Conservation (phyloP, 306 rosid species). For the Sechiopsis laciniata region DNA sequence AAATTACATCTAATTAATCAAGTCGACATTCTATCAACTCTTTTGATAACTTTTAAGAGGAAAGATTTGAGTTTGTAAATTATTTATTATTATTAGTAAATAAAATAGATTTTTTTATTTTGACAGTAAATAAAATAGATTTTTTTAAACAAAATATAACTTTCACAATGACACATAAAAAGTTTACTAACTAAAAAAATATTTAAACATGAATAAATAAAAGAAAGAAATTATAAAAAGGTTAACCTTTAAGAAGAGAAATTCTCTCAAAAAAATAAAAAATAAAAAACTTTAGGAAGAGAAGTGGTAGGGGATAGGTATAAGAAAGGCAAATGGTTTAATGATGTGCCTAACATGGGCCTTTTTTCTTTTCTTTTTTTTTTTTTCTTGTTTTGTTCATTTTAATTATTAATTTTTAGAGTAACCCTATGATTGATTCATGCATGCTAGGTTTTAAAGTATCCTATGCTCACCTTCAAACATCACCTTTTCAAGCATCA, state of each 20-base stretch:
- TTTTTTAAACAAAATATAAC: too few species aligned
- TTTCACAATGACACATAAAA: not conserved
- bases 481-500: constrained; percentile 11
- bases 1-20: too few species aligned
- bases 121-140: too few species aligned
- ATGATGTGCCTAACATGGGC: constrained; percentile 4
- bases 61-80: too few species aligned
- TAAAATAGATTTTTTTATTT: too few species aligned
- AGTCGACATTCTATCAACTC: too few species aligned
- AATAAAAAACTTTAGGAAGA: not conserved
- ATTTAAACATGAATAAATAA: not conserved
- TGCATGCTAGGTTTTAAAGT: constrained; percentile 16
- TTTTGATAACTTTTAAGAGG: too few species aligned
- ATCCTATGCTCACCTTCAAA: constrained; percentile 12
- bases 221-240: not conserved
- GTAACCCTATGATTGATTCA: constrained; percentile 4
- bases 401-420: not conserved
- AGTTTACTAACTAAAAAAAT: not conserved
- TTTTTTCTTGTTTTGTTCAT: too few species aligned
- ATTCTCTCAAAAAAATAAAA: too few species aligned
- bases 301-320: not conserved
- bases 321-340: constrained; percentile 7
- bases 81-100: too few species aligned
- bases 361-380: not conserved
- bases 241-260: not conserved